These are phyloP conservation scores for Styphnolobium japonicum DNA, from an alignment of 306 rosid genomes.

Conservation along the genomic window DNA sequence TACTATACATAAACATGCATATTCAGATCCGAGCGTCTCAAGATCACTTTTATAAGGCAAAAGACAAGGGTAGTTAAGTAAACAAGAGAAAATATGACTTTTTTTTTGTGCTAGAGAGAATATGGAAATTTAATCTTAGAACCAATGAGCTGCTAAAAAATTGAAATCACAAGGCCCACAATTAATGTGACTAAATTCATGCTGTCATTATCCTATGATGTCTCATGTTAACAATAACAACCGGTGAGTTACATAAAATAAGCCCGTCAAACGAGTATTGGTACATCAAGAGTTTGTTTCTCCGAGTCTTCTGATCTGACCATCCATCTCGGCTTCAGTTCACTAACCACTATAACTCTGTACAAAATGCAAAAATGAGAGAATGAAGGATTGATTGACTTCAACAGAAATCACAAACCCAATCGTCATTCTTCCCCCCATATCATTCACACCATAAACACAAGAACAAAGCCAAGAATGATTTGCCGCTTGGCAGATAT, in stretches of 20 bases:
- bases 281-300: constrained; percentile 31
- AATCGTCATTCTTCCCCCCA: constrained; percentile 44
- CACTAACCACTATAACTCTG: constrained; percentile 54
- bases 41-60: too few species aligned
- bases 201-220: constrained; percentile 25
- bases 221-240: constrained; percentile 31
- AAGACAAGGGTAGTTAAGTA: too few species aligned
- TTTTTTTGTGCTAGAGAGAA: too few species aligned
- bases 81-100: too few species aligned
- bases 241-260: constrained; percentile 27
- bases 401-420: constrained; percentile 38
- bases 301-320: constrained; percentile 27
- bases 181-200: constrained; percentile 5
- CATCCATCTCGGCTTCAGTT: constrained; percentile 40
- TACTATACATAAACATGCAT: too few species aligned
- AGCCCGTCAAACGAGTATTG: constrained; percentile 29
- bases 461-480: constrained; percentile 94
- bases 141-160: neutral
- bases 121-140: neutral
- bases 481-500: constrained; percentile 77
- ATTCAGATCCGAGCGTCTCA: too few species aligned
- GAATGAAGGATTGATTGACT: constrained; percentile 45
- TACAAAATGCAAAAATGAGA: constrained; percentile 60
- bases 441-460: constrained; percentile 49
- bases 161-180: neutral